Base-by-base conservation (phyloP, 345 rosid species). In the Corchorus olitorius region DNA sequence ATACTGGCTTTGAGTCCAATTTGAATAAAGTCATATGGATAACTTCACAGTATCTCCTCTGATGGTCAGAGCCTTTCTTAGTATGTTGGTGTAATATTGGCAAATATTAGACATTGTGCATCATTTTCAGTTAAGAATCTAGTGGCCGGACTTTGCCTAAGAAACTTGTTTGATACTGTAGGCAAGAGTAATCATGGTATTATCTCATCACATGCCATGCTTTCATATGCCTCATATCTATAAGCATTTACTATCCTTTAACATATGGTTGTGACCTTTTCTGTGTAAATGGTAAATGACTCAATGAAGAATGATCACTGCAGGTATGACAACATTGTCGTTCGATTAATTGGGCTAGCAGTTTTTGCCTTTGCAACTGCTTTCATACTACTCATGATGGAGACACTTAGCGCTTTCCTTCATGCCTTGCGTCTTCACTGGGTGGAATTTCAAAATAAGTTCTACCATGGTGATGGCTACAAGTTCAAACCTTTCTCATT, bases 381-480 rank as follows among this genome's bases (percentile, higher is more conserved):
- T 41, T 95, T 92, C 87, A 88, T 95, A 83, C 87, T 95, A 54
- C 91, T 95, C 43, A 89, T 93, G 94, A 95, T 95, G 98, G 99
- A 95, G 87, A 89, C 97, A 7, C 93, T 95, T 58, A 93, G 99
- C 62, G 98, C 99, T 39, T 95, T 95, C 84, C 89, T 95, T 14
- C 99, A 95, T 27, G 97, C 99, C 15, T 75, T 95, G 86, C 98
- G 98, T 86, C 99, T 95, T 75, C 99, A 95, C 70, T 93, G 99
- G 99, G 97, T 93, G 50, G 99, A 95, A 72, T 95, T 90, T 78
- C 96, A 92, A 85, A 87, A 82, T 35, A 95, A 95, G 83, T 93
- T 95, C 89, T 95, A 90, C 91, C 70, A 87, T 34, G 99, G 99
- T 10, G 98, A 95, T 70, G 98, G 99, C 82, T 89, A 93, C 87